phyloP scores from a whole-genome alignment of 2,329 filamentous ascomycete genomes.

The Ceratocystis eucalypticola region DNA sequence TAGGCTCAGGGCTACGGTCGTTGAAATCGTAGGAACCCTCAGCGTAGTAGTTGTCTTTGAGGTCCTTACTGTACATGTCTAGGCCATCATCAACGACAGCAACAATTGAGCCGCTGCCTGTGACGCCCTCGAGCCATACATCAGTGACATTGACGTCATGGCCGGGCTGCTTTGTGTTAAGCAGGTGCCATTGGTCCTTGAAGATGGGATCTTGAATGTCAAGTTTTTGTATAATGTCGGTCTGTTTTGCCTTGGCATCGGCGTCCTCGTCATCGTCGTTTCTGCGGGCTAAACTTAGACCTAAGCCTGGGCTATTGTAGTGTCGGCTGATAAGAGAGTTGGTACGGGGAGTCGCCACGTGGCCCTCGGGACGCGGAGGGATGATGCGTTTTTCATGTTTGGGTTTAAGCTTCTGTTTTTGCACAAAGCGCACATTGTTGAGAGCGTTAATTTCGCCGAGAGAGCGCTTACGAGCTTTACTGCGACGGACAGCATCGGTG shows the following conservation, averaged over 20 bases:
- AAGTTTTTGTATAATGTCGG: slow-evolving; percentile 50
- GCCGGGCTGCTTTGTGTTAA: slow-evolving; percentile 65
- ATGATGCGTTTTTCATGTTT: slow-evolving; percentile 40
- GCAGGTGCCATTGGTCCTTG: slow-evolving; percentile 86
- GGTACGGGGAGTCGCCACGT: slow-evolving; percentile 20
- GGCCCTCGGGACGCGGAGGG: slow-evolving; percentile 28
- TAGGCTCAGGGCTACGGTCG: slow-evolving; percentile 63
- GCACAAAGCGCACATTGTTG: slow-evolving; percentile 60
- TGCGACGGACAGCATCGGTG: slow-evolving; percentile 15
- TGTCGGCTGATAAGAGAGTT: slow-evolving; percentile 19
- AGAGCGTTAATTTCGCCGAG: slow-evolving; percentile 43
- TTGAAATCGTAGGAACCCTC: slow-evolving; percentile 95
- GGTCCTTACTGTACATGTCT: slow-evolving; percentile 87
- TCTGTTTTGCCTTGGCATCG: slow-evolving; percentile 42
- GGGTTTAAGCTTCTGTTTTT: slow-evolving; percentile 50
- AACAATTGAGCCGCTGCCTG: slow-evolving; percentile 75
- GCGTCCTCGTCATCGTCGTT: slow-evolving; percentile 15
- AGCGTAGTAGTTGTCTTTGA: slow-evolving; percentile 88
- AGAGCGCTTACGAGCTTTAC: slow-evolving; percentile 47
- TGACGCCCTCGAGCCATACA: slow-evolving; percentile 81
- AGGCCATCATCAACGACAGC: slow-evolving; percentile 93
- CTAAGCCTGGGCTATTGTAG: too few species aligned
- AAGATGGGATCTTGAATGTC: slow-evolving; percentile 83
- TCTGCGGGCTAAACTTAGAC: too few species aligned
- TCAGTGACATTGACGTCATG: slow-evolving; percentile 96